Percentiles rank a stretch among this genome's conserved stretches.
Conservation (phyloP, 1,284 basidiomycete genomes). For the Puccinia coronata region DNA sequence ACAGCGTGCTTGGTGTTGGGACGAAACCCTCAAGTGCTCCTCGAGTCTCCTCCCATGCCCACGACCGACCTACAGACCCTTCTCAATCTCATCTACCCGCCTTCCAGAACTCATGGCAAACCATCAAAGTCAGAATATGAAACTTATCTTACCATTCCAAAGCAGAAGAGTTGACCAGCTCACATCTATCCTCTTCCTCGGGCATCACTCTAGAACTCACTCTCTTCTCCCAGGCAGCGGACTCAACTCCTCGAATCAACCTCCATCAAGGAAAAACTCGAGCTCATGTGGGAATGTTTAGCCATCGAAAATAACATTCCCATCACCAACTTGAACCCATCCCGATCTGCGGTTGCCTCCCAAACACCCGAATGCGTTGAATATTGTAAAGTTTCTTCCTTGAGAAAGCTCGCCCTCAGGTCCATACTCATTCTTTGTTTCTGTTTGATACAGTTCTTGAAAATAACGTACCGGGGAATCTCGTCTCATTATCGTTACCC, state of each 20-base stretch:
- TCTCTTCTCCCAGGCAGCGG: slow-evolving; percentile 39
- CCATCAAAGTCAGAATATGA: slow-evolving; percentile 26
- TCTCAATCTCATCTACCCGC: slow-evolving; percentile 15
- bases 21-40: not conserved
- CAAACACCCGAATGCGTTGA: slow-evolving; percentile 46
- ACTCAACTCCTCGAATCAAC: slow-evolving; percentile 32
- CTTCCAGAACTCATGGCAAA: slow-evolving; percentile 43
- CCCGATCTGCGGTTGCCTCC: not conserved
- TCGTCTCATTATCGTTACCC: slow-evolving; percentile 56
- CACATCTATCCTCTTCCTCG: not conserved
- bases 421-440: not conserved
- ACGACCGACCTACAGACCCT: not conserved
- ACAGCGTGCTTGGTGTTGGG: slow-evolving; percentile 5
- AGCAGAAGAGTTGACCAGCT: not conserved
- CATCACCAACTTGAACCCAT: slow-evolving; percentile 6
- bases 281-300: slow-evolving; percentile 43
- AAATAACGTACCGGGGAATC: slow-evolving; percentile 53
- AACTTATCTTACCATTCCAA: not conserved
- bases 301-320: slow-evolving; percentile 23
- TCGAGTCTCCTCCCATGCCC: not conserved
- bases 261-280: slow-evolving; percentile 39
- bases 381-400: slow-evolving; percentile 34
- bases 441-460: slow-evolving; percentile 53
- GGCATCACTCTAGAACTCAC: slow-evolving; percentile 14
- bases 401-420: not conserved